phyloP scores from a whole-genome alignment of 768 basidiomycete genomes.

The Tylopilus sp. region DNA sequence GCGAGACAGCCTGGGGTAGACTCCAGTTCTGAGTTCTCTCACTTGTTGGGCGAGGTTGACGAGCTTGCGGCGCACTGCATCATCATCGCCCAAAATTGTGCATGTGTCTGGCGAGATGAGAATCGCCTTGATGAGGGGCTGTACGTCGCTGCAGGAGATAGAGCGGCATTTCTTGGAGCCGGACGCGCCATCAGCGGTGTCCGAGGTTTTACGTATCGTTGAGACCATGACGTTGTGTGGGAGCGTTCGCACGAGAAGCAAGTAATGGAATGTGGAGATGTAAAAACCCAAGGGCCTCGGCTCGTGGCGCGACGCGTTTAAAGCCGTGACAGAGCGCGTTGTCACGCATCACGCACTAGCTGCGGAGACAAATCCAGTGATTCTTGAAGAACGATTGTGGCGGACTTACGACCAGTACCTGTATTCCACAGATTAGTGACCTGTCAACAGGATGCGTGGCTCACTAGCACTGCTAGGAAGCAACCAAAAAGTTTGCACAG shows the following conservation, averaged over 20 bases:
- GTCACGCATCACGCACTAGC: slow-evolving; percentile 19
- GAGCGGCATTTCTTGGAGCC: slow-evolving; percentile 30
- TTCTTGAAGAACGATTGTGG: no score
- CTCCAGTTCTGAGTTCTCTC: slow-evolving; percentile 26
- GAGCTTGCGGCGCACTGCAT: slow-evolving; percentile 26
- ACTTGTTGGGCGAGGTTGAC: slow-evolving; percentile 34
- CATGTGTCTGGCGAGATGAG: slow-evolving; percentile 37
- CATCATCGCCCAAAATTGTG: slow-evolving; percentile 33
- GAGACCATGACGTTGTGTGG: slow-evolving; percentile 7
- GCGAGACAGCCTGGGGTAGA: slow-evolving; percentile 9
- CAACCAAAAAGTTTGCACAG: no score
- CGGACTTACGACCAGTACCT: no score
- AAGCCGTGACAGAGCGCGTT: slow-evolving; percentile 25
- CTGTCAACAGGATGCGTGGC: no score
- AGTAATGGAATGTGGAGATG: neutral
- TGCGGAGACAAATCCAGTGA: no score
- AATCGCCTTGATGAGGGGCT: slow-evolving; percentile 35
- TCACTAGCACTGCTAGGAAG: no score
- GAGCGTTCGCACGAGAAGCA: neutral
- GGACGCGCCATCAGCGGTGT: slow-evolving; percentile 16
- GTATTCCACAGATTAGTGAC: no score
- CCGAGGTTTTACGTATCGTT: slow-evolving; percentile 37
- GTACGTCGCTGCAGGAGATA: slow-evolving; percentile 29
- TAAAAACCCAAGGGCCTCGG: neutral
- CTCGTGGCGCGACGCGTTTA: neutral